These are phyloP conservation scores for Zygoascus bituminiphila DNA, from an alignment of 805 yeast species.

Conservation along the genomic window DNA sequence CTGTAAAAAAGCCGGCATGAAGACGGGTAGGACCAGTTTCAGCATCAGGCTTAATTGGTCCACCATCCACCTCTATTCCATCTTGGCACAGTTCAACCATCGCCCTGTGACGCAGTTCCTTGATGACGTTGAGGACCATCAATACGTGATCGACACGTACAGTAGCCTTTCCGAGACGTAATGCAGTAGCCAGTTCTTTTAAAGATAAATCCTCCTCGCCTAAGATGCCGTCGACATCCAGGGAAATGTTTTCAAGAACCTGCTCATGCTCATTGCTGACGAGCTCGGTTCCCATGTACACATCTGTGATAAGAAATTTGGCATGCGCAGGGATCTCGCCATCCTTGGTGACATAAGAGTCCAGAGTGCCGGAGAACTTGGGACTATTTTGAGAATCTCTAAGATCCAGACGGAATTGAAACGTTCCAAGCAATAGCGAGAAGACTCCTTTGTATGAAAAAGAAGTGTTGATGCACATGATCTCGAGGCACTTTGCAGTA, in stretches of 20 bases:
- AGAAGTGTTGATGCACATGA: conserved; percentile 21
- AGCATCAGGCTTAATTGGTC: background rate
- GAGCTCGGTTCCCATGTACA: conserved; percentile 23
- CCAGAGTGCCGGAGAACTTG: conserved; percentile 31
- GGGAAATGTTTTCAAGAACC: conserved; percentile 23
- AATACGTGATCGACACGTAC: conserved; percentile 19
- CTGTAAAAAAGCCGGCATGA: conserved; percentile 13
- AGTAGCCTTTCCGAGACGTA: conserved; percentile 24
- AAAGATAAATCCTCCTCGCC: conserved; percentile 23
- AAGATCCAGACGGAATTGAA: conserved; percentile 24
- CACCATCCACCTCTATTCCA: background rate
- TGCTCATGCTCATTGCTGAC: conserved; percentile 27
- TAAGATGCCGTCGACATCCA: conserved; percentile 28
- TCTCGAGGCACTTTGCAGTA: conserved; percentile 22
- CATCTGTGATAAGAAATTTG: conserved; percentile 22
- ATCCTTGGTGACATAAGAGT: conserved; percentile 21
- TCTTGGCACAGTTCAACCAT: background rate
- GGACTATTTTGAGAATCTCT: conserved; percentile 14
- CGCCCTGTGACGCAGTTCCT: conserved; percentile 10
- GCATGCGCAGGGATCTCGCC: conserved; percentile 26
- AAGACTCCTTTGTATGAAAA: conserved; percentile 21
- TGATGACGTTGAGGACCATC: conserved; percentile 13
- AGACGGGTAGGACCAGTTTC: background rate
- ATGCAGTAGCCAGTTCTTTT: conserved; percentile 26
- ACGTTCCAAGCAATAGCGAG: conserved; percentile 24